A percentile compares a stretch with the other conserved stretches of the same genome.
Evolutionary conservation across 2,329 filamentous ascomycete species (phyloP).

Genomic region (Zalaria obscura): DNA sequence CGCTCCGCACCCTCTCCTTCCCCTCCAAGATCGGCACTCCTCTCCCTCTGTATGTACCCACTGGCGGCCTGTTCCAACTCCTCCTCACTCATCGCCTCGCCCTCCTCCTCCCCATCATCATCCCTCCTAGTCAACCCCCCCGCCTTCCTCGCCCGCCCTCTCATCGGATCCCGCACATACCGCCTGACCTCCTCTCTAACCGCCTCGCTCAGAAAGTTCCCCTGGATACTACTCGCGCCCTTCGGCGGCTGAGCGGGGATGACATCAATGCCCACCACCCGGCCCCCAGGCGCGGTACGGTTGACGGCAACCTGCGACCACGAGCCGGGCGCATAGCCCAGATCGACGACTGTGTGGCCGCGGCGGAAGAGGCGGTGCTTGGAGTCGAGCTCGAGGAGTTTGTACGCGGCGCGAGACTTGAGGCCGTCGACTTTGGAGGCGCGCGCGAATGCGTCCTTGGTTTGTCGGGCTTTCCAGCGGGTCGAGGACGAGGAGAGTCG

Average conservation of each 20-base stretch:
- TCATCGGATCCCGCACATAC: conserved; percentile 53
- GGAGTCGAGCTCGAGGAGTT: conserved; percentile 77
- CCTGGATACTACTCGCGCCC: conserved; percentile 89
- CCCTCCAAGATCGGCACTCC: conserved; percentile 10
- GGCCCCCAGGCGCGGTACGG: conserved; percentile 59
- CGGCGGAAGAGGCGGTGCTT: conserved; percentile 66
- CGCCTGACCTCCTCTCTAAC: conserved; percentile 66
- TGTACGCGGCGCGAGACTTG: conserved; percentile 87
- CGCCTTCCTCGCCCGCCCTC: conserved; percentile 36
- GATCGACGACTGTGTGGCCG: conserved; percentile 78
- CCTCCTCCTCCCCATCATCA: conserved; percentile 18
- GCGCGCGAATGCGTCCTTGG: conserved; percentile 54
- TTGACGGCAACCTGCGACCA: conserved; percentile 70
- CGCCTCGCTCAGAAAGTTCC: conserved; percentile 66
- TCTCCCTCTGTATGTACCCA: conserved; percentile 55
- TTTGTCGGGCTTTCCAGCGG: conserved; percentile 72
- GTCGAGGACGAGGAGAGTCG: conserved; percentile 44
- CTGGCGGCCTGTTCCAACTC: conserved; percentile 27
- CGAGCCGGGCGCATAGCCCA: conserved; percentile 62
- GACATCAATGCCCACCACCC: conserved; percentile 83
- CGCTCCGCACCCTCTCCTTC: conserved; percentile 15
- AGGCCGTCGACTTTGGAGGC: conserved; percentile 66
- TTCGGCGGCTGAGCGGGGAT: conserved; percentile 82
- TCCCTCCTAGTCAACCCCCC: conserved; percentile 10
- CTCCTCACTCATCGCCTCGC: conserved; percentile 18